Evolutionary conservation across 441 rosid genomes (phyloP).

Genomic region (Isatis lusitanica): DNA sequence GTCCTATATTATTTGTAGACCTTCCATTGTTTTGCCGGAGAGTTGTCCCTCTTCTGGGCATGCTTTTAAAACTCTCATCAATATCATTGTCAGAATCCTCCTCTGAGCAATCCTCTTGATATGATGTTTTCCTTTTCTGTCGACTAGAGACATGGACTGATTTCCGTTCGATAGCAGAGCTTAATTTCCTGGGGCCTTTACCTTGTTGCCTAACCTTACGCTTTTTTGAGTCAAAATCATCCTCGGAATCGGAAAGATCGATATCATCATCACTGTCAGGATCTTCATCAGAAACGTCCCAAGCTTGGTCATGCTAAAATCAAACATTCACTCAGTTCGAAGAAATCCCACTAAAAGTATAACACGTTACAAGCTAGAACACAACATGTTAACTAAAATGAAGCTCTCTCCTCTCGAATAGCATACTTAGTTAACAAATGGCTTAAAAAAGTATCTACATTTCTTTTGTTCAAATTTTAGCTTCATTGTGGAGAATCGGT

Average conservation of each 20-base stretch:
- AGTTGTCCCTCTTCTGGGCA: constrained; percentile 64
- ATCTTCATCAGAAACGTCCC: constrained; percentile 85
- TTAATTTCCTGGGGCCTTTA: constrained; percentile 58
- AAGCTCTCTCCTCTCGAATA: not conserved
- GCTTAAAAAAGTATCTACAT: constrained; percentile 3
- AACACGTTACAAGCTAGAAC: constrained; percentile 22
- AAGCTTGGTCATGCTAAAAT: constrained; percentile 59
- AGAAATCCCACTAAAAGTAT: constrained; percentile 21
- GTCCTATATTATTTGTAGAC: constrained; percentile 48
- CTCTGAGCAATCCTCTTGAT: constrained; percentile 74
- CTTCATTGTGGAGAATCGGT: not conserved
- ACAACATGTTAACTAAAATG: constrained; percentile 2
- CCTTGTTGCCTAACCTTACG: constrained; percentile 59
- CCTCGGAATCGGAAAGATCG: constrained; percentile 73
- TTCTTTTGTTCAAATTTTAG: not conserved
- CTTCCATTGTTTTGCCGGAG: constrained; percentile 65
- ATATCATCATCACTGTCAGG: constrained; percentile 64
- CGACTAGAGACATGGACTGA: constrained; percentile 48
- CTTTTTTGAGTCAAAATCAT: constrained; percentile 65
- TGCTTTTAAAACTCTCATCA: constrained; percentile 63
- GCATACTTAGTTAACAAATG: not conserved
- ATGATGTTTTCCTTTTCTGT: constrained; percentile 64
- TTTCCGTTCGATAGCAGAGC: constrained; percentile 54
- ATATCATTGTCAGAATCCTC: constrained; percentile 75
- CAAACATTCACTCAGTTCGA: constrained; percentile 21